These are phyloP conservation scores for Boletus reticulatus DNA, from an alignment of 768 basidiomycete genomes.

Conservation along the genomic window DNA sequence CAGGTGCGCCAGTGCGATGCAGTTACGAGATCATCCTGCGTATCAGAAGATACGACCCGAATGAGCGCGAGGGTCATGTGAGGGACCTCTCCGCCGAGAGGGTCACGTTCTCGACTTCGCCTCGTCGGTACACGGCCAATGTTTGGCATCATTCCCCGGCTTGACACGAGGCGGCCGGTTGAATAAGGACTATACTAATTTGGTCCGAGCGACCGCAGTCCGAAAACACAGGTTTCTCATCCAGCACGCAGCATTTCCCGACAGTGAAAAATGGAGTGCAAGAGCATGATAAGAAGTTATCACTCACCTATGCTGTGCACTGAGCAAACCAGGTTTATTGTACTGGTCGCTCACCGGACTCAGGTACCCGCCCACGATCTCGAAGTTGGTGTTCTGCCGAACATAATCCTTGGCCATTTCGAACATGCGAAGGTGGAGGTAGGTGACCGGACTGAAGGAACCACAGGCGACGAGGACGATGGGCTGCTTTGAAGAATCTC, in stretches of 20 bases:
- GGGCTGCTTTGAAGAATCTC: conserved; percentile 70
- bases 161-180: conserved; percentile 20
- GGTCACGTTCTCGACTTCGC: conserved; percentile 2
- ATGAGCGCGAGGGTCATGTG: conserved; percentile 7
- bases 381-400: conserved; percentile 87
- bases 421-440: conserved; percentile 97
- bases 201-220: not conserved
- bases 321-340: conserved; percentile 93
- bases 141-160: not conserved
- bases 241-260: not conserved
- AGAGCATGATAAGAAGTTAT: not conserved
- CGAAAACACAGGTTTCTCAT: conserved; percentile 4
- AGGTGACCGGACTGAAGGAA: conserved; percentile 97
- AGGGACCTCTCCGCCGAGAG: conserved; percentile 8
- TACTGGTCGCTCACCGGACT: conserved; percentile 96
- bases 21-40: conserved; percentile 4
- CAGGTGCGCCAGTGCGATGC: conserved; percentile 5
- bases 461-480: conserved; percentile 95
- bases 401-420: conserved; percentile 99
- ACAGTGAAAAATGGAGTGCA: not conserved
- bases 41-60: conserved; percentile 12
- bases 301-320: conserved; percentile 82
- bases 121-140: not conserved
- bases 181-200: conserved; percentile 6
- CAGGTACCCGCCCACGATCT: conserved; percentile 94